Conservation (phyloP, 2,329 filamentous ascomycete species). For the Capronia americana region DNA sequence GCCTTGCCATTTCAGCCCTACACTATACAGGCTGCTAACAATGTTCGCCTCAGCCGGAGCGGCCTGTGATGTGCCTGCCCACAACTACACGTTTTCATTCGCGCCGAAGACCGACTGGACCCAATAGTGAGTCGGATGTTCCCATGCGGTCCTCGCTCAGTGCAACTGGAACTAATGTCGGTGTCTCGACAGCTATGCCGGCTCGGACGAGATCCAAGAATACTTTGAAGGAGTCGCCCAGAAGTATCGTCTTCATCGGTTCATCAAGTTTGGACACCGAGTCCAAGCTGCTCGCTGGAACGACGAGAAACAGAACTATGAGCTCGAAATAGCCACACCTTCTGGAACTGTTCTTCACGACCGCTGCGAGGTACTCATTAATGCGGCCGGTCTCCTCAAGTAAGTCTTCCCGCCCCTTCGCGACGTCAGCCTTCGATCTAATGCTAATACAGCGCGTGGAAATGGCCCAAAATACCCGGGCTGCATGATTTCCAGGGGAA, state of each 20-base stretch:
- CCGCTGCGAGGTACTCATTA: conserved; percentile 45
- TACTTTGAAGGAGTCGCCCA: conserved; percentile 41
- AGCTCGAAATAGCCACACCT: conserved; percentile 4
- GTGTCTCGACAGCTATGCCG: conserved; percentile 33
- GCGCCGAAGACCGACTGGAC: conserved; percentile 47
- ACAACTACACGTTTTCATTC: conserved; percentile 60
- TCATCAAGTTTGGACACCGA: conserved; percentile 37
- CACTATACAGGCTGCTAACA: not conserved
- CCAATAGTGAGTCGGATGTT: conserved; percentile 9
- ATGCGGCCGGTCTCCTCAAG: conserved; percentile 50
- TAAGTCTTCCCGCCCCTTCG: not conserved
- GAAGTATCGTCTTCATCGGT: conserved; percentile 38
- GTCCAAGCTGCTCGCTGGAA: conserved; percentile 35
- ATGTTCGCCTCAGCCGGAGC: conserved; percentile 35
- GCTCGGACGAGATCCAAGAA: conserved; percentile 40
- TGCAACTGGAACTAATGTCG: not conserved
- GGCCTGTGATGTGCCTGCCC: conserved; percentile 52
- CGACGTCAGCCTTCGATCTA: not conserved
- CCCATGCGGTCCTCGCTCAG: no score
- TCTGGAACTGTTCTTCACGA: conserved; percentile 24
- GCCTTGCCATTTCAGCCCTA: not conserved
- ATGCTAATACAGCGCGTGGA: conserved; percentile 47
- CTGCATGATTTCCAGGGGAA: conserved; percentile 58
- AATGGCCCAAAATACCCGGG: conserved; percentile 61
- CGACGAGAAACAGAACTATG: conserved; percentile 26